Percentiles rank a stretch among this genome's conserved stretches.
Conservation (phyloP, 805 yeast genomes). For the Starmerella tilneyi region DNA sequence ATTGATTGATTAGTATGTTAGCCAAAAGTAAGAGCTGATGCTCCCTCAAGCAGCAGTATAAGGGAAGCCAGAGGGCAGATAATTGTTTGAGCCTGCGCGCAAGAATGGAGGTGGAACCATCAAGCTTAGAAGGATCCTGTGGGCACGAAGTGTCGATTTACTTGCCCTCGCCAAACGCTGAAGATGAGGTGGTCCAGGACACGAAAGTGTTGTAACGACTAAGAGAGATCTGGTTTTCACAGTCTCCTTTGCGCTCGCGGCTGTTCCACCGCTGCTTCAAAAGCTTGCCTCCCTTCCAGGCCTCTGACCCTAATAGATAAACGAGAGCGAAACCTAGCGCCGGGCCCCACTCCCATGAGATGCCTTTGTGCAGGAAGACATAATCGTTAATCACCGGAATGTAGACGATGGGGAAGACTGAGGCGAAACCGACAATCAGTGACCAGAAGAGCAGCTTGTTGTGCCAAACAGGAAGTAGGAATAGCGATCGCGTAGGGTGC, state of each 20-base stretch:
- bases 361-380: constrained; percentile 63
- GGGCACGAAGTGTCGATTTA: too few relatives aligned
- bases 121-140: too few relatives aligned
- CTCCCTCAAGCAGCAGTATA: too few relatives aligned
- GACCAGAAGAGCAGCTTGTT: constrained; percentile 80
- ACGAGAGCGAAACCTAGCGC: constrained; percentile 47
- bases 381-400: constrained; percentile 76
- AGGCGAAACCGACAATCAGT: constrained; percentile 52
- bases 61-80: too few relatives aligned
- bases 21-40: too few relatives aligned
- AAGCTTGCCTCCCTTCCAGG: constrained; percentile 59
- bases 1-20: too few relatives aligned
- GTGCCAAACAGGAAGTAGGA: constrained; percentile 50
- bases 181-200: constrained; percentile 1
- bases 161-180: background rate
- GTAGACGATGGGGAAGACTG: constrained; percentile 73
- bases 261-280: background rate
- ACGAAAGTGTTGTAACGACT: background rate
- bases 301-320: constrained; percentile 53
- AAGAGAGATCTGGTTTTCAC: background rate
- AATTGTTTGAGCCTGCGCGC: too few relatives aligned
- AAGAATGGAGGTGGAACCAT: too few relatives aligned
- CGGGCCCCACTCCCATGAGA: constrained; percentile 74
- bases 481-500: constrained; percentile 50
- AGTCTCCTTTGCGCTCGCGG: background rate